These are phyloP conservation scores for Danielia oregonensis DNA, from an alignment of 805 yeast species.

Conservation along the genomic window DNA sequence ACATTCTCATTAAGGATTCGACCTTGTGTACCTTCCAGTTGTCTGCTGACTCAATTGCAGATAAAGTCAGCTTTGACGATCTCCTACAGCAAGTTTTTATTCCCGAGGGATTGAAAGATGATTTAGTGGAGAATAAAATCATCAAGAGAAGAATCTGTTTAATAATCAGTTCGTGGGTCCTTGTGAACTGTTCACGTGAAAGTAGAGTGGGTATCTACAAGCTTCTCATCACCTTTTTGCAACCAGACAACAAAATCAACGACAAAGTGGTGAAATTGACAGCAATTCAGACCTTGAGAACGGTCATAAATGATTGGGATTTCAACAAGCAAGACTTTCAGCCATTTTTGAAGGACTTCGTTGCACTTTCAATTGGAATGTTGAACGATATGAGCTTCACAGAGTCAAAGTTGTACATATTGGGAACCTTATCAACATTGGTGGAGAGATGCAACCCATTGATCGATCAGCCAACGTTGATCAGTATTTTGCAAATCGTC, in stretches of 20 bases:
- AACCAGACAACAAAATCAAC: constrained; percentile 40
- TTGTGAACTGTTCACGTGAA: constrained; percentile 57
- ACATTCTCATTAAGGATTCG: constrained; percentile 71
- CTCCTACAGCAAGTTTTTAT: constrained; percentile 56
- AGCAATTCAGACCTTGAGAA: constrained; percentile 64
- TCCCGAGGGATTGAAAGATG: constrained; percentile 57
- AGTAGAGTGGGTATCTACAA: constrained; percentile 58
- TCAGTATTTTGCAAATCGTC: constrained; percentile 50
- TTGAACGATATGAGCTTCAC: constrained; percentile 52
- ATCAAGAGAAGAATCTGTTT: constrained; percentile 74
- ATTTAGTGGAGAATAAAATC: constrained; percentile 50
- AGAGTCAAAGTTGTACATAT: constrained; percentile 72
- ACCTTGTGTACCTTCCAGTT: constrained; percentile 80
- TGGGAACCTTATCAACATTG: constrained; percentile 64
- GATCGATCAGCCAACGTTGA: constrained; percentile 47
- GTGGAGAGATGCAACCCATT: constrained; percentile 64
- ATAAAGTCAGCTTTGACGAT: constrained; percentile 64
- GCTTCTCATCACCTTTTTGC: constrained; percentile 50
- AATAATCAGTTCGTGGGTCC: constrained; percentile 77
- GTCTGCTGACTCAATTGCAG: constrained; percentile 62
- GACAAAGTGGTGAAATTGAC: constrained; percentile 83
- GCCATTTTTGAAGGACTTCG: constrained; percentile 56
- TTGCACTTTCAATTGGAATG: constrained; percentile 46
- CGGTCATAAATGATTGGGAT: constrained; percentile 81
- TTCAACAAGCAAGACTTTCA: constrained; percentile 65